Evolutionary conservation across 1,139 yeast species (phyloP).

Genomic region (Zygoascus sp.): DNA sequence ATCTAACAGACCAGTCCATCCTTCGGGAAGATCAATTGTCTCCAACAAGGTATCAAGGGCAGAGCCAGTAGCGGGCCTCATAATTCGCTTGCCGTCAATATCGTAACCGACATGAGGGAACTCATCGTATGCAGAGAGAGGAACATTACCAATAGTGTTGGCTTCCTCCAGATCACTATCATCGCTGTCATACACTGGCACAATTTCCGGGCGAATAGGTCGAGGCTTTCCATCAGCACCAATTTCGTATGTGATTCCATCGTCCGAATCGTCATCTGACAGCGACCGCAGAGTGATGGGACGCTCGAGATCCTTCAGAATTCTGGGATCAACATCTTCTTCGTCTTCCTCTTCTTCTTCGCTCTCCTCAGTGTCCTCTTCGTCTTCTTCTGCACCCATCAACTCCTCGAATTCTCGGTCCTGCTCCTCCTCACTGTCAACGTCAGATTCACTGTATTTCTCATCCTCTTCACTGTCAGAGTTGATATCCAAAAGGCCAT

Average conservation of each 20-base stretch:
- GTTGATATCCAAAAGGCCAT: slow-evolving; percentile 15
- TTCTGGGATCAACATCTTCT: slow-evolving; percentile 25
- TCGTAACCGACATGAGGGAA: slow-evolving; percentile 97
- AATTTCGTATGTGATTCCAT: slow-evolving; percentile 27
- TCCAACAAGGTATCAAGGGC: slow-evolving; percentile 89
- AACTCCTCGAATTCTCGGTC: slow-evolving; percentile 26
- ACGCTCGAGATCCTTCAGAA: slow-evolving; percentile 22
- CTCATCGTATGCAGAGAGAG: slow-evolving; percentile 89
- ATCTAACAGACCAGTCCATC: slow-evolving; percentile 96
- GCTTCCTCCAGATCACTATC: slow-evolving; percentile 81
- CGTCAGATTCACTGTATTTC: slow-evolving; percentile 19
- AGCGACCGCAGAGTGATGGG: slow-evolving; percentile 20
- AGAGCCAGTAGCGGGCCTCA: slow-evolving; percentile 97
- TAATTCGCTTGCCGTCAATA: slow-evolving; percentile 93
- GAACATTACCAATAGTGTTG: slow-evolving; percentile 91
- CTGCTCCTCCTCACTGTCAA: slow-evolving; percentile 24
- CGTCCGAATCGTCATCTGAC: slow-evolving; percentile 24
- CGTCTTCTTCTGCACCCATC: slow-evolving; percentile 20
- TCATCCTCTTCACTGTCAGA: slow-evolving; percentile 17
- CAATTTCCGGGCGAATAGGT: slow-evolving; percentile 78
- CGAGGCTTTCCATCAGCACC: slow-evolving; percentile 79
- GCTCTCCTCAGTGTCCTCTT: slow-evolving; percentile 22
- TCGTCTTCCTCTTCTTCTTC: slow-evolving; percentile 18
- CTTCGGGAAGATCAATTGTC: slow-evolving; percentile 88
- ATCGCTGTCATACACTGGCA: slow-evolving; percentile 89